Conservation (phyloP, 2,329 filamentous ascomycete genomes). For the Fusarium aywerte region DNA sequence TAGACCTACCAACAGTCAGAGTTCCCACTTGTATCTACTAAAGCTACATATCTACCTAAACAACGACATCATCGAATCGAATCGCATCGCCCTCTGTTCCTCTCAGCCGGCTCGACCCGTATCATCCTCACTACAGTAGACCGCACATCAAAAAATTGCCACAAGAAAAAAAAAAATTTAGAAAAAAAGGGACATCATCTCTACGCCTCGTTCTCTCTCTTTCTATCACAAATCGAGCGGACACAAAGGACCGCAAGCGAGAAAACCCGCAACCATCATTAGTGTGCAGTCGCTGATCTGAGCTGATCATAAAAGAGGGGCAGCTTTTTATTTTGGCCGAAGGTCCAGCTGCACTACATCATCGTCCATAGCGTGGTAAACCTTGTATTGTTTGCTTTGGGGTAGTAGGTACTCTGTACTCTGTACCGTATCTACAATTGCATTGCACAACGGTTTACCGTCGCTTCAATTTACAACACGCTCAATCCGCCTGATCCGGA, state of each 20-base stretch:
- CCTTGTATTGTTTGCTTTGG: constrained; percentile 29
- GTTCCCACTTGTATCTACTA: constrained; percentile 5
- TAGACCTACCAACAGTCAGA: neutral
- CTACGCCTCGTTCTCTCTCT: constrained; percentile 8
- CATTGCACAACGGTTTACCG: neutral
- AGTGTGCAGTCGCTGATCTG: constrained; percentile 31
- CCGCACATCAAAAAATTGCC: constrained; percentile 31
- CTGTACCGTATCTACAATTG: neutral
- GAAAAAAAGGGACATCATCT: constrained; percentile 1
- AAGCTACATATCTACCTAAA: neutral
- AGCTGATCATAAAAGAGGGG: constrained; percentile 42
- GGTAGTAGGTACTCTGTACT: constrained; percentile 10
- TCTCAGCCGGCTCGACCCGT: constrained; percentile 11
- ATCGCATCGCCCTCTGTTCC: constrained; percentile 23
- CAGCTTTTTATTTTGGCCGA: constrained; percentile 28
- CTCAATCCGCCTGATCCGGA: neutral
- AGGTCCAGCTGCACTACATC: constrained; percentile 39
- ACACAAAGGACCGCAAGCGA: constrained; percentile 20
- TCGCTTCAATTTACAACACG: neutral
- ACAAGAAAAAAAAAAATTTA: neutral
- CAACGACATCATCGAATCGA: constrained; percentile 29
- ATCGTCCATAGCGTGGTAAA: constrained; percentile 32
- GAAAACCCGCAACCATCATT: constrained; percentile 12
- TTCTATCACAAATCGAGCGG: constrained; percentile 12
- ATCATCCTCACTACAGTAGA: constrained; percentile 27